phyloP scores from a whole-genome alignment of 2,329 filamentous ascomycete genomes.

The Diaporthe velutina region DNA sequence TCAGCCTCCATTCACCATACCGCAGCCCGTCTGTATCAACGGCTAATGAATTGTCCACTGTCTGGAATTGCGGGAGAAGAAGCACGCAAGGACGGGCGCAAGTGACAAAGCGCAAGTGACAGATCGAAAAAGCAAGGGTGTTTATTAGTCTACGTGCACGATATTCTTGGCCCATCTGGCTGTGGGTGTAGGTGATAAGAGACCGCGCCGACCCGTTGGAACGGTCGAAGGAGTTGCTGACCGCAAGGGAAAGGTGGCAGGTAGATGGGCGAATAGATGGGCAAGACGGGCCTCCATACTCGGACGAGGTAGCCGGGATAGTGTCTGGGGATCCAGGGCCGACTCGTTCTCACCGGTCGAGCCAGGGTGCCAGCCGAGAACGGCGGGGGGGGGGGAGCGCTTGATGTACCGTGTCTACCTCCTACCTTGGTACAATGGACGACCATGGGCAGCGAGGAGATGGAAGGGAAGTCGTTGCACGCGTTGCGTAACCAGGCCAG shows the following conservation, averaged over 20 bases:
- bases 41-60: background rate
- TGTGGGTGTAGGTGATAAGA: constrained; percentile 24
- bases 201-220: constrained; percentile 19
- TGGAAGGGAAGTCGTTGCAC: background rate
- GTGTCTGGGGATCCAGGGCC: constrained; percentile 18
- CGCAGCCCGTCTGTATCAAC: background rate
- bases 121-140: constrained; percentile 33
- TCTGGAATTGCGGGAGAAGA: constrained; percentile 8
- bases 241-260: background rate
- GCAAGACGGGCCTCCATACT: background rate
- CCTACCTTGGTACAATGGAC: background rate
- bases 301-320: background rate
- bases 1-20: constrained; percentile 12
- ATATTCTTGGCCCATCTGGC: background rate
- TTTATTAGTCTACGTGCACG: background rate
- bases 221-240: constrained; percentile 11
- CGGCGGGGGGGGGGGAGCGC: background rate
- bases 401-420: background rate
- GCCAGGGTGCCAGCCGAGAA: constrained; percentile 15
- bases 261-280: constrained; percentile 11
- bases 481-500: background rate
- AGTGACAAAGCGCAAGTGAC: constrained; percentile 32
- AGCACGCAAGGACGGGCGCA: background rate
- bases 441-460: background rate
- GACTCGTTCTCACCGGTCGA: constrained; percentile 24